Base-by-base conservation (phyloP, 1,284 basidiomycete species). In the Trichosporon faecale region DNA sequence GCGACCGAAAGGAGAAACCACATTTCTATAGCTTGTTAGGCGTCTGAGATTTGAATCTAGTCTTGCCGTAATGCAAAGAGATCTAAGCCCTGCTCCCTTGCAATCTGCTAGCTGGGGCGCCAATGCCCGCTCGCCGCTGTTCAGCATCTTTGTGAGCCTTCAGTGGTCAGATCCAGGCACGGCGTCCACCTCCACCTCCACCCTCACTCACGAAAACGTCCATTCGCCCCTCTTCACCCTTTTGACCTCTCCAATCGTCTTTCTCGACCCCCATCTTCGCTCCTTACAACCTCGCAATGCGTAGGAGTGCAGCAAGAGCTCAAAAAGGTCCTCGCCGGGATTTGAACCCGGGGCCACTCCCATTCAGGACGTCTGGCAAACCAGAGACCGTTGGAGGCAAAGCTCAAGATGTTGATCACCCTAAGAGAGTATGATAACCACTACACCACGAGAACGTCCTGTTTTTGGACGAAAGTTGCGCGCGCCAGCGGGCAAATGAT, bases 361-460 rank as follows among this genome's bases (percentile, higher is more conserved):
- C 49, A 52, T 25, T 25, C 49, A 5, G n/a, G 12, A 11, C 23
- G 7, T n/a, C 23, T 6, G 8, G n/a, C n/a, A 44, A 8, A 44
- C n/a, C n/a, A 8, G 40, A 44, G 44, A 21, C n/a, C 4, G 49
- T 9, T 25, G 49, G 49, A 52, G 49, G 49, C 49, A 25, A 52
- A 52, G 49, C 49, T 52, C 49, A 52, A 52, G 49, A 52, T 52
- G 49, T 52, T 52, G 49, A 52, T 52, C 49, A 52, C 49, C 49
- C 49, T 52, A 52, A 52, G 49, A 52, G 49, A 52, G 49, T 52
- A 52, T 52, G 49, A 52, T 52, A 52, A 52, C 49, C 49, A 52
- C 49, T 52, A 52, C 49, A 52, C 49, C 49, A 52, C 49, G 49
- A 52, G 49, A 52, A 52, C 49, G 49, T 52, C 49, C 49, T 52